Evolutionary conservation across 495 filamentous ascomycete species (phyloP).

Genomic region (Penicillium steckii): DNA sequence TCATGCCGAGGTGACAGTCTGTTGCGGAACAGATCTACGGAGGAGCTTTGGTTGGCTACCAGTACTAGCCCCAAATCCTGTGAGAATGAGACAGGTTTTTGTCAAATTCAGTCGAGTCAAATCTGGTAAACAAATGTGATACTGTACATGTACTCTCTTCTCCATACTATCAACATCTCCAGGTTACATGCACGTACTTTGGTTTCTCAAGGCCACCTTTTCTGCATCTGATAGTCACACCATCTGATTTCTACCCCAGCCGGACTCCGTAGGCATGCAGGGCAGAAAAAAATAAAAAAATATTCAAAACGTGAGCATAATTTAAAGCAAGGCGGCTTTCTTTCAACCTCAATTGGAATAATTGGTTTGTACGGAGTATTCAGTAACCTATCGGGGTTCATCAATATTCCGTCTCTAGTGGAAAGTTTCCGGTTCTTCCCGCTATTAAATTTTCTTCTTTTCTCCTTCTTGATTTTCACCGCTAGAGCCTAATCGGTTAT

Average conservation of each 20-base stretch:
- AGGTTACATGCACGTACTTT: neutral
- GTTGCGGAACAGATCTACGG: neutral
- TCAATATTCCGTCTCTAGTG: neutral
- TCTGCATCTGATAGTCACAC: neutral
- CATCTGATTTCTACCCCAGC: neutral
- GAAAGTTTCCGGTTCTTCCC: neutral
- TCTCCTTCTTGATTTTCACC: neutral
- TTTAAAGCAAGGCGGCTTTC: neutral
- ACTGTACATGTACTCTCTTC: neutral
- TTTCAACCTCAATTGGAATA: neutral
- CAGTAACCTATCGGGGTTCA: neutral
- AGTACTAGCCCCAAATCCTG: neutral
- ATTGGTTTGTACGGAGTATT: neutral
- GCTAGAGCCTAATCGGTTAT: neutral
- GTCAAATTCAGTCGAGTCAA: neutral
- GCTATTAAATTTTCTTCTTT: neutral
- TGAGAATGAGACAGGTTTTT: neutral
- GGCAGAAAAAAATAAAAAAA: too few relatives aligned
- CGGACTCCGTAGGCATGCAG: neutral
- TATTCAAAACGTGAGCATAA: neutral
- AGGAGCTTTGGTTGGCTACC: neutral
- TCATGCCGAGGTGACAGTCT: constrained; percentile 1
- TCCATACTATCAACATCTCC: neutral
- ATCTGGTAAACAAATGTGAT: neutral
- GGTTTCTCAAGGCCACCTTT: neutral